Conservation (phyloP, 306 rosid genomes). For the Acmispon strigosus region DNA sequence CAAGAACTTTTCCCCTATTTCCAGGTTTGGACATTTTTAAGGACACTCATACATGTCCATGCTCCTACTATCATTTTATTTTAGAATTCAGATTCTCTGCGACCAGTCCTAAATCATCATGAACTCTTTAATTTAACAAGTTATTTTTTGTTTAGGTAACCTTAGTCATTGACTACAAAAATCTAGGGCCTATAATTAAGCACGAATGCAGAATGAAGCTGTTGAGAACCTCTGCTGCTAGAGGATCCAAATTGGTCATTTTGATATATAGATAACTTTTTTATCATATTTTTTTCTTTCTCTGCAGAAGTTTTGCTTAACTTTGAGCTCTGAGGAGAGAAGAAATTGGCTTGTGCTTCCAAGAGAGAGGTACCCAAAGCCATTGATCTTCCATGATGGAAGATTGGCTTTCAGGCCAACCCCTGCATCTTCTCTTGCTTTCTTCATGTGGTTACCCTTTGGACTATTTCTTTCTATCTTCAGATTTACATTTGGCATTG, state of each 20-base stretch:
- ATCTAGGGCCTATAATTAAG: too few species aligned
- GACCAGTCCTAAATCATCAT: too few species aligned
- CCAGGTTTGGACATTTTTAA: conserved; percentile 34
- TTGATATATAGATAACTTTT: neutral
- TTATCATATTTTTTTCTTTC: neutral
- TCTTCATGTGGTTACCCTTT: conserved; percentile 61
- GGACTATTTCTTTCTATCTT: conserved; percentile 38
- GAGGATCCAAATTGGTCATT: too few species aligned
- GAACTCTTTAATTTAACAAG: too few species aligned
- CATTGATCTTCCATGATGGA: conserved; percentile 75
- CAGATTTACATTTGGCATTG: conserved; percentile 25
- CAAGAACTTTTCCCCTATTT: conserved; percentile 32
- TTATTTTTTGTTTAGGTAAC: too few species aligned
- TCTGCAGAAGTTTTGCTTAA: conserved; percentile 39
- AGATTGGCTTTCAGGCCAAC: conserved; percentile 64
- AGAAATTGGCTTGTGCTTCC: conserved; percentile 46
- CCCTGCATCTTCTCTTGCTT: conserved; percentile 30
- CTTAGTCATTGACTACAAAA: too few species aligned
- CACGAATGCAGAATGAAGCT: too few species aligned
- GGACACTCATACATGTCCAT: neutral
- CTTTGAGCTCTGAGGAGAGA: conserved; percentile 44
- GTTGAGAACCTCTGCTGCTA: too few species aligned
- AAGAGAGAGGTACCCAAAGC: conserved; percentile 47
- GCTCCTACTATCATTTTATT: too few species aligned
- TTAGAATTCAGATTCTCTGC: too few species aligned